Conservation (phyloP, 495 filamentous ascomycete genomes). For the Xanthoparmelia taractica region DNA sequence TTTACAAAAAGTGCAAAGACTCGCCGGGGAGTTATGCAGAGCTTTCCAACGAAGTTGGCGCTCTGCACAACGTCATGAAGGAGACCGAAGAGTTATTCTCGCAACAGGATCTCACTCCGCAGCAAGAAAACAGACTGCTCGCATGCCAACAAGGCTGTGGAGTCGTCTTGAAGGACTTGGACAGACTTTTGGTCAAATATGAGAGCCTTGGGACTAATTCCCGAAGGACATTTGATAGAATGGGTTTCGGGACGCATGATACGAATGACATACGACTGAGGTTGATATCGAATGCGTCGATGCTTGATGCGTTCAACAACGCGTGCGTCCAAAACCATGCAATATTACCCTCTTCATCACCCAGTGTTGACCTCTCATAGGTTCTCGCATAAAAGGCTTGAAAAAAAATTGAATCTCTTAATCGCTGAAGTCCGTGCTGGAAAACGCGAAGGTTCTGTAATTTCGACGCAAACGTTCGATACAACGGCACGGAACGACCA, state of each 20-base stretch:
- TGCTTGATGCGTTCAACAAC: conserved; percentile 23
- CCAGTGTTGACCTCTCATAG: conserved; percentile 1
- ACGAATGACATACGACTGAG: conserved; percentile 14
- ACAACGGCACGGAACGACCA: conserved; percentile 8
- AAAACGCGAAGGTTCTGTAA: conserved; percentile 20
- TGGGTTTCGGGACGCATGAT: conserved; percentile 20
- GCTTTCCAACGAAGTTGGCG: conserved; percentile 21
- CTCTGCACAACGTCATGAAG: conserved; percentile 5
- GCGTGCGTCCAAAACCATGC: background rate
- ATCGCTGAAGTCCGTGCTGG: conserved; percentile 24
- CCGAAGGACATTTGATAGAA: conserved; percentile 20
- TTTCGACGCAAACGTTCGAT: conserved; percentile 10
- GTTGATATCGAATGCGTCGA: conserved; percentile 14
- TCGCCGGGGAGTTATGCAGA: conserved; percentile 29
- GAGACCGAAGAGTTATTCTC: conserved; percentile 27
- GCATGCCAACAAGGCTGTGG: conserved; percentile 27
- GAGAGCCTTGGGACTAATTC: conserved; percentile 19
- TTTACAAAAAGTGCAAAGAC: conserved; percentile 33
- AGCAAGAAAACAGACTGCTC: conserved; percentile 22
- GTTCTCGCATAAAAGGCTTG: conserved; percentile 21
- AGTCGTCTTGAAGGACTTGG: conserved; percentile 27
- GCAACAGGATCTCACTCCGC: conserved; percentile 24
- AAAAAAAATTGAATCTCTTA: conserved; percentile 19
- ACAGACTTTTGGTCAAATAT: conserved; percentile 25
- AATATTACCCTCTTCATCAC: background rate